Evolutionary conservation across 768 basidiomycete genomes (phyloP).

Genomic region (Leccinum longicurvipes): DNA sequence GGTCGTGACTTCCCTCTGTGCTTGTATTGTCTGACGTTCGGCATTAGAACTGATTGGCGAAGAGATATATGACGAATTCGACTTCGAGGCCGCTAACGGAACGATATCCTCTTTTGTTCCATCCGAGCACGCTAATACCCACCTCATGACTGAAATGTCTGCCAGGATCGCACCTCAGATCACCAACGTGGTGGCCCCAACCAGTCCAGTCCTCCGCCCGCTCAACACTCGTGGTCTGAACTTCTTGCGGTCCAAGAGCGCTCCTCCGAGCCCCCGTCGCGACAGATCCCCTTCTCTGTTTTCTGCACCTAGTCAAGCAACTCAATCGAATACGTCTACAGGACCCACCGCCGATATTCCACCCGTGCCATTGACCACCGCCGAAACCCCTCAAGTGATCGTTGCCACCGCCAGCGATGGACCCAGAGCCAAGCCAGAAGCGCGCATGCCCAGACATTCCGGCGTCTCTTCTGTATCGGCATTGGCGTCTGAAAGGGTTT

Average conservation of each 20-base stretch:
- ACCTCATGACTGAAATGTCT: slow-evolving; percentile 18
- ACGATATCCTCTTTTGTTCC: slow-evolving; percentile 42
- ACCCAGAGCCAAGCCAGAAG: slow-evolving; percentile 1
- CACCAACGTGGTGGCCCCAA: slow-evolving; percentile 8
- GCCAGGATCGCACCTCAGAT: slow-evolving; percentile 5
- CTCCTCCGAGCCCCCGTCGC: slow-evolving; percentile 50
- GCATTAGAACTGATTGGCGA: slow-evolving; percentile 83
- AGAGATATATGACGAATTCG: slow-evolving; percentile 91
- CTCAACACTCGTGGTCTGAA: slow-evolving; percentile 45
- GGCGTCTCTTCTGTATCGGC: not conserved
- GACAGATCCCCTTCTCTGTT: slow-evolving; percentile 2
- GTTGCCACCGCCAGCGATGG: not conserved
- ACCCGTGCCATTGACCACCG: not conserved
- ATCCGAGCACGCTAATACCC: slow-evolving; percentile 31
- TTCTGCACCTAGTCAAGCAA: slow-evolving; percentile 3
- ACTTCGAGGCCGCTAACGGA: slow-evolving; percentile 69
- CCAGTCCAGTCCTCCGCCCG: slow-evolving; percentile 35
- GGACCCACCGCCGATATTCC: not conserved
- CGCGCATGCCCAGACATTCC: not conserved
- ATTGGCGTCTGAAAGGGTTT: not conserved
- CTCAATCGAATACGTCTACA: not conserved
- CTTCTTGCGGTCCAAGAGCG: slow-evolving; percentile 55
- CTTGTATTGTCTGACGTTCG: not conserved
- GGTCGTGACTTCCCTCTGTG: not conserved
- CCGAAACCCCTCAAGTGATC: not conserved